A percentile compares a stretch with the other conserved stretches of the same genome.
These are phyloP conservation scores for Nicotiana otophora DNA, from an alignment of 257 asterid species.

Conservation along the genomic window DNA sequence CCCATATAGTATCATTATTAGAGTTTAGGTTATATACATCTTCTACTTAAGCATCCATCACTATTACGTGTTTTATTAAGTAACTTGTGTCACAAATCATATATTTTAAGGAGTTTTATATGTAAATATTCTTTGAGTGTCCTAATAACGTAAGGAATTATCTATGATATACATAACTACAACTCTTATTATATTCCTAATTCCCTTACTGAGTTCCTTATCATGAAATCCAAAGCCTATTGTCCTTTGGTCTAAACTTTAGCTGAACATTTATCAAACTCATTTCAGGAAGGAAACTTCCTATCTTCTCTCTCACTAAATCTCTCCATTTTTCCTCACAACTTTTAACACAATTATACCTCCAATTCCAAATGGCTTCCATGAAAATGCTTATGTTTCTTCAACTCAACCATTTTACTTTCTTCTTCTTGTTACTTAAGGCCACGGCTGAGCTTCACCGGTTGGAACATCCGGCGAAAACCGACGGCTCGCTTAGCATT, in stretches of 20 bases:
- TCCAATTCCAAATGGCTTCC: neutral
- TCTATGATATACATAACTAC: too few relatives aligned
- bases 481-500: constrained; percentile 33
- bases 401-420: neutral
- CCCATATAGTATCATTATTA: too few relatives aligned
- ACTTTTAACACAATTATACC: too few relatives aligned
- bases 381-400: neutral
- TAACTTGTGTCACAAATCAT: too few relatives aligned
- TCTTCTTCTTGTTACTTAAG: neutral
- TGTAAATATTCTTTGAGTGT: too few relatives aligned
- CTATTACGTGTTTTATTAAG: too few relatives aligned
- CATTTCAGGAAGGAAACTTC: neutral
- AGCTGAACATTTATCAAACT: neutral
- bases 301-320: neutral
- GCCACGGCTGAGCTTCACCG: constrained; percentile 27
- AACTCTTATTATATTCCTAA: neutral
- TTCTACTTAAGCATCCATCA: too few relatives aligned
- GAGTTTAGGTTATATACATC: too few relatives aligned
- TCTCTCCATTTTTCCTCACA: neutral
- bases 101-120: too few relatives aligned
- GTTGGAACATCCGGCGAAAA: constrained; percentile 22
- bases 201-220: neutral
- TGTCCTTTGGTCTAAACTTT: neutral
- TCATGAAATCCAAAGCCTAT: neutral
- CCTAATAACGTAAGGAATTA: too few relatives aligned